Evolutionary conservation across 1,284 basidiomycete genomes (phyloP).

Genomic region (Cerioporus squamosus): DNA sequence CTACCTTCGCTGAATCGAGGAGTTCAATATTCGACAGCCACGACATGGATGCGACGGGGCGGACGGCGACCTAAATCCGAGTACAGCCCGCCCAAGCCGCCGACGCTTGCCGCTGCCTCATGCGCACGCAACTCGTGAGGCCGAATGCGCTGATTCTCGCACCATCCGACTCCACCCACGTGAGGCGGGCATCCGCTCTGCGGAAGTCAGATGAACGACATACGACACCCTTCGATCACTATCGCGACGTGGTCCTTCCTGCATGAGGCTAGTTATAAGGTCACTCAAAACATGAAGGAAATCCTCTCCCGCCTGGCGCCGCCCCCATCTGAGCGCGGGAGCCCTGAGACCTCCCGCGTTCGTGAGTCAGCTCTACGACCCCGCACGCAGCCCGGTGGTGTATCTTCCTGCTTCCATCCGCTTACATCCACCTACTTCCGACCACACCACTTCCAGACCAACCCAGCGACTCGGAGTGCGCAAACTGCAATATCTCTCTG

Average conservation of each 20-base stretch:
- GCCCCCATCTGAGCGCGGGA: no score
- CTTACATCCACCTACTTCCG: no score
- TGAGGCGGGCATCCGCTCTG: constrained; percentile 7
- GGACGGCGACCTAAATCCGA: constrained; percentile 11
- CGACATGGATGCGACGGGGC: not conserved
- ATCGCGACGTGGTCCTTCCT: constrained; percentile 15
- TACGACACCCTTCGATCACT: constrained; percentile 8
- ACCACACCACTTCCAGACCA: no score
- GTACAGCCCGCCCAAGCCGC: constrained; percentile 6
- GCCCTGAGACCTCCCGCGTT: no score
- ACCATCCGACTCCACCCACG: constrained; percentile 18
- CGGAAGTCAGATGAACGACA: constrained; percentile 21
- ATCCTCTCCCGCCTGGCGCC: not conserved
- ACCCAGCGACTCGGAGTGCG: no score
- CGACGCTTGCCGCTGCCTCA: constrained; percentile 3
- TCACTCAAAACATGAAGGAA: not conserved
- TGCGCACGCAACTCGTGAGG: not conserved
- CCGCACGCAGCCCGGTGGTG: no score
- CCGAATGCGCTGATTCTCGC: constrained; percentile 3
- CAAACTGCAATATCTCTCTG: no score
- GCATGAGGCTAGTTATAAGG: constrained; percentile 3
- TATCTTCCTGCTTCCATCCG: no score
- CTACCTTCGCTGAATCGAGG: no score
- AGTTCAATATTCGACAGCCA: no score
- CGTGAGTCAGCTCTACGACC: no score